Conservation (phyloP, 306 rosid species). For the Luffa acutangula region DNA sequence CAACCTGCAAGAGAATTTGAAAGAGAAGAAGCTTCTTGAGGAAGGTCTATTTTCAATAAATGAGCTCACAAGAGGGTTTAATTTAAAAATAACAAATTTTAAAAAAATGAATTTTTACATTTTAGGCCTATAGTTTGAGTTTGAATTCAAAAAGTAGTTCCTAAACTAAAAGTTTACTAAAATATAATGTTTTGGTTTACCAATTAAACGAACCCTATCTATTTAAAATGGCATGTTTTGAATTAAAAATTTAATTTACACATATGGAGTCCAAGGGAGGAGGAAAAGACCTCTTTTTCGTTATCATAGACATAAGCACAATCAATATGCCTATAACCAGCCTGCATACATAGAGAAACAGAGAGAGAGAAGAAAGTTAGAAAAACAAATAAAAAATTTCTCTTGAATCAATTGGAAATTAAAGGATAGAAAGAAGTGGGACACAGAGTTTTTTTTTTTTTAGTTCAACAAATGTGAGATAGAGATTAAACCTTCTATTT, state of each 20-base stretch:
- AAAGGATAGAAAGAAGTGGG: neutral
- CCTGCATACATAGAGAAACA: conserved; percentile 23
- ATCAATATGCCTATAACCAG: conserved; percentile 57
- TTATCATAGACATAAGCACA: conserved; percentile 46
- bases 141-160: too few species aligned
- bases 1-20: conserved; percentile 26
- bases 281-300: conserved; percentile 36
- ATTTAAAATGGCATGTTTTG: neutral
- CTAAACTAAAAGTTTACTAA: too few species aligned
- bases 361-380: neutral
- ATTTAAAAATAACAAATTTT: too few species aligned
- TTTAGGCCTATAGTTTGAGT: too few species aligned
- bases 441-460: neutral
- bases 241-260: neutral
- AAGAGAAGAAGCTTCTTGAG: neutral
- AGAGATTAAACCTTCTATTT: too few species aligned
- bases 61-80: too few species aligned
- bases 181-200: too few species aligned
- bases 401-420: neutral
- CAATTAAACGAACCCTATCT: too few species aligned
- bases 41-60: too few species aligned
- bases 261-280: neutral
- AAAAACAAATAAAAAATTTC: neutral
- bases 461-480: too few species aligned
- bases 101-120: too few species aligned